phyloP scores from a whole-genome alignment of 495 filamentous ascomycete genomes.

The Ramalina peruviana region DNA sequence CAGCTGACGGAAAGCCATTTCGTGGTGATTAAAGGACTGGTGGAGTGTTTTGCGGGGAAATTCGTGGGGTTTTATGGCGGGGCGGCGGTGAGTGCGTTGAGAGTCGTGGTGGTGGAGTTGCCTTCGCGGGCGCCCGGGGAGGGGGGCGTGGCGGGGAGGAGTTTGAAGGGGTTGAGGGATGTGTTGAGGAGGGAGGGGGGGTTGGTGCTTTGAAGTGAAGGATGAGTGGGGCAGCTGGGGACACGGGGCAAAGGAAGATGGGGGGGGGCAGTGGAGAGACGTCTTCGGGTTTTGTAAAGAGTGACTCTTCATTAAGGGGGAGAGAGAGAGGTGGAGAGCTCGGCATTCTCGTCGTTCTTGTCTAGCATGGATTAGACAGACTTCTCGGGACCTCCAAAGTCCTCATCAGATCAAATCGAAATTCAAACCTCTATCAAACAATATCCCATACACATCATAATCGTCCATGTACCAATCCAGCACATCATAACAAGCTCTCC shows the following conservation, averaged over 20 bases:
- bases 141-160: slow-evolving; percentile 39
- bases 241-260: too few species aligned
- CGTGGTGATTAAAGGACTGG: slow-evolving; percentile 60
- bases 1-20: slow-evolving; percentile 66
- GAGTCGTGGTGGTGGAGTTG: slow-evolving; percentile 51
- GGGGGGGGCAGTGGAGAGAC: too few species aligned
- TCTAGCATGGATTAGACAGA: too few species aligned
- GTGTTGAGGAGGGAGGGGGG: slow-evolving; percentile 45
- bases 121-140: slow-evolving; percentile 36
- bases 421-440: too few species aligned
- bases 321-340: too few species aligned
- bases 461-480: too few species aligned
- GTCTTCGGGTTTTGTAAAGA: too few species aligned
- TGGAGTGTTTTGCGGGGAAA: slow-evolving; percentile 53
- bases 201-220: slow-evolving; percentile 32
- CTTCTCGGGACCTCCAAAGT: too few species aligned
- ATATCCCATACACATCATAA: too few species aligned
- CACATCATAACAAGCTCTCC: slow-evolving; percentile 54
- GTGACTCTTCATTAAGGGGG: too few species aligned
- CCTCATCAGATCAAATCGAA: too few species aligned
- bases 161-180: slow-evolving; percentile 44
- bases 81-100: slow-evolving; percentile 48
- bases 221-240: background rate
- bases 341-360: too few species aligned
- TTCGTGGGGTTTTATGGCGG: slow-evolving; percentile 69